A percentile compares a stretch with the other conserved stretches of the same genome.
Evolutionary conservation across 2,329 filamentous ascomycete genomes (phyloP).

Genomic region (Colletotrichum sansevieriae): DNA sequence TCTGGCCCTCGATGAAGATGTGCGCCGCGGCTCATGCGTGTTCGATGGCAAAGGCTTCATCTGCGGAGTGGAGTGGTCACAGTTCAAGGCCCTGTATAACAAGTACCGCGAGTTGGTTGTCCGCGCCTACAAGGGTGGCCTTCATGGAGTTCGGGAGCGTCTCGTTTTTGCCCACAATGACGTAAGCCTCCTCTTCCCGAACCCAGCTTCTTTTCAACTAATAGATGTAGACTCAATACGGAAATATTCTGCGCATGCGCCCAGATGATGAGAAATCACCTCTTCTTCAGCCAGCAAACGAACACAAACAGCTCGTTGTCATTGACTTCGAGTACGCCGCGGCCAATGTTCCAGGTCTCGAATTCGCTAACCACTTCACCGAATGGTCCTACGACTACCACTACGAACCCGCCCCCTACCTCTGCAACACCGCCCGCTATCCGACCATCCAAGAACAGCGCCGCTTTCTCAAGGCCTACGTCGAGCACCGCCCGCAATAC

Average conservation of each 20-base stretch:
- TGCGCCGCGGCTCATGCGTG: slow-evolving; percentile 54
- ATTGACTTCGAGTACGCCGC: slow-evolving; percentile 99
- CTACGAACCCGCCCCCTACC: slow-evolving; percentile 73
- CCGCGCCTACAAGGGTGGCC: slow-evolving; percentile 74
- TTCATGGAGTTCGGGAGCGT: slow-evolving; percentile 75
- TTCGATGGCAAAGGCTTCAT: slow-evolving; percentile 69
- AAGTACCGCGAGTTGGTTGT: slow-evolving; percentile 84
- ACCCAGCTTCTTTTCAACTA: neutral
- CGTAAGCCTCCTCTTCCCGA: slow-evolving; percentile 64
- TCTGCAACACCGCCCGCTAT: slow-evolving; percentile 78
- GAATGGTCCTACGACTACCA: slow-evolving; percentile 99
- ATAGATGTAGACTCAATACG: slow-evolving; percentile 86
- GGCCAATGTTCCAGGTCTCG: slow-evolving; percentile 85
- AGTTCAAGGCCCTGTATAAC: slow-evolving; percentile 80
- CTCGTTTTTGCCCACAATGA: slow-evolving; percentile 98
- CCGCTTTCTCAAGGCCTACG: slow-evolving; percentile 87
- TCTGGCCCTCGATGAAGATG: slow-evolving; percentile 68
- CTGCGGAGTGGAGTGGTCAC: slow-evolving; percentile 85
- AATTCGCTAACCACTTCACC: slow-evolving; percentile 98
- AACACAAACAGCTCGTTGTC: slow-evolving; percentile 95
- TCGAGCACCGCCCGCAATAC: slow-evolving; percentile 82
- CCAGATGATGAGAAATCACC: slow-evolving; percentile 83
- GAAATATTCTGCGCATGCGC: slow-evolving; percentile 86
- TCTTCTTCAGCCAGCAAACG: slow-evolving; percentile 87
- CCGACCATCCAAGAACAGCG: slow-evolving; percentile 85